phyloP scores from a whole-genome alignment of 257 asterid species.

The Fraxinus pennsylvanica region DNA sequence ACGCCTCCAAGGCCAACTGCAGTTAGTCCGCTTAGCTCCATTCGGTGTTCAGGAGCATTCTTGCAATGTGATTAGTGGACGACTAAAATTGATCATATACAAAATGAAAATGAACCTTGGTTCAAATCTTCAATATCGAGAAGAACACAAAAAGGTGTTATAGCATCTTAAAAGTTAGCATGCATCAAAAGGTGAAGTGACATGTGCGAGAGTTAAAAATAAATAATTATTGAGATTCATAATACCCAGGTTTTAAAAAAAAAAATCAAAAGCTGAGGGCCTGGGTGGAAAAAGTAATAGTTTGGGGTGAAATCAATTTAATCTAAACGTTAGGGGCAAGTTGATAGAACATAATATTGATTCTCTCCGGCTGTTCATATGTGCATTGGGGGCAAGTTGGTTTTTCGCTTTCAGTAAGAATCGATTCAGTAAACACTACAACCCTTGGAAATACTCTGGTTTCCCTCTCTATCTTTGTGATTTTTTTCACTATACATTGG shows the following conservation, averaged over 20 bases:
- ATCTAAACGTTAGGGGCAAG: not conserved
- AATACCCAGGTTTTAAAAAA: too few relatives aligned
- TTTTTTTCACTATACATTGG: too few relatives aligned
- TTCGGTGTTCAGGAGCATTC: not conserved
- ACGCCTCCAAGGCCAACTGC: too few relatives aligned
- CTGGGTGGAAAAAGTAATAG: too few relatives aligned
- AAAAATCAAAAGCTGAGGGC: too few relatives aligned
- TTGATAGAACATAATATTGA: not conserved
- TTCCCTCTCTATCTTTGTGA: not conserved
- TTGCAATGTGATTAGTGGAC: not conserved
- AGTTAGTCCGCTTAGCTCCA: too few relatives aligned
- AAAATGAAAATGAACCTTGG: too few relatives aligned
- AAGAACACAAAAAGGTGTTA: too few relatives aligned
- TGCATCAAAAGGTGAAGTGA: not conserved
- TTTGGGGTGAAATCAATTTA: not conserved
- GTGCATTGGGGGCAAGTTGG: not conserved
- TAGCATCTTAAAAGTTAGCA: not conserved
- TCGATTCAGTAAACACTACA: not conserved
- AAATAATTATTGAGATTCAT: too few relatives aligned
- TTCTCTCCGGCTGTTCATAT: not conserved
- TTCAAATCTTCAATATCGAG: not conserved
- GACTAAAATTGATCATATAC: not conserved
- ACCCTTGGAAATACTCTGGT: not conserved
- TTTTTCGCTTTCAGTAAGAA: not conserved
- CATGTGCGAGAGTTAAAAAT: too few relatives aligned